Base-by-base conservation (phyloP, 805 yeast genomes). In the Debaryomyces maramus region DNA sequence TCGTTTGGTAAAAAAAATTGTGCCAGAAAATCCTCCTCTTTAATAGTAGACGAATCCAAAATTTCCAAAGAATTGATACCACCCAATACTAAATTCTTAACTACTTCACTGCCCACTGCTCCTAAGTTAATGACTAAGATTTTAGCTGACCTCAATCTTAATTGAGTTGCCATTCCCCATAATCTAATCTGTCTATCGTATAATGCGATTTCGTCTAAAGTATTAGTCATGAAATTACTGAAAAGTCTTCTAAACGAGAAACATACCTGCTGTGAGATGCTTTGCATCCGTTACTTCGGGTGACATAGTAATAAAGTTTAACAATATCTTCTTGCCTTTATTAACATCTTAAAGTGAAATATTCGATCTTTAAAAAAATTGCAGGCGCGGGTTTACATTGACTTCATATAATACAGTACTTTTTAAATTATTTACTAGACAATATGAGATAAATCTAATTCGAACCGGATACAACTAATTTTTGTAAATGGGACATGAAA, bases 141-240 rank as follows among this genome's bases (percentile, higher is more conserved):
- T 32, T 75, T 76, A 6, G 97, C 83, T 14, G 81, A 77, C 26
- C 93, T 74, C 69, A 91, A 78, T 32, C 80, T 61, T 29, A 79
- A 73, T 60, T 91, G 99, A 3, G 97, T 95, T 22, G 86, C 95
- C 56, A 93, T 71, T 2, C 99, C 99, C 99, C 99, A 91, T 15
- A 91, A 72, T 46, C 99, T 68, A 47, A 91, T 90, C 63, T 91
- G 99, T 43, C 99, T 78, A 62, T 91, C 99, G 57, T 91, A 91
- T 16, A 91, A 73, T 1, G 95, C 96, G 42, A 90, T 80, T 57
- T 90, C 97, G 53, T 89, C 97, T 63, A 18, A 21, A 11, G 9
- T 13, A 29, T 33, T 33, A 33, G 29, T 33, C n/a, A n/a, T n/a
- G n/a, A 33, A 7, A 32, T 2, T 17, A 14, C 35, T 18, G 11